These are phyloP conservation scores for Trametes cinnabarina DNA, from an alignment of 768 basidiomycete genomes.

Conservation along the genomic window DNA sequence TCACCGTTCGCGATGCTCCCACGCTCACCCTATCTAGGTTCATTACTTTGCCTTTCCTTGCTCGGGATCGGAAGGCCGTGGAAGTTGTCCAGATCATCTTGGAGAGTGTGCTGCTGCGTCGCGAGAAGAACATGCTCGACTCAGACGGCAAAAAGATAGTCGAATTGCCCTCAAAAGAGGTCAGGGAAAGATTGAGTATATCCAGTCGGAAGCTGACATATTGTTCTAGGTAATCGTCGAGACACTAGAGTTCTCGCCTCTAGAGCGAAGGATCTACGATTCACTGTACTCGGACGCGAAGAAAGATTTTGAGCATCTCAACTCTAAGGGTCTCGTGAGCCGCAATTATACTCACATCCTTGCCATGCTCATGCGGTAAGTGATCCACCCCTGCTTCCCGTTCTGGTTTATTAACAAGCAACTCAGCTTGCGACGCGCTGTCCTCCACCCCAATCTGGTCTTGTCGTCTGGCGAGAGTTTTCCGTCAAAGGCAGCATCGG, in stretches of 20 bases:
- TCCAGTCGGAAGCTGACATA: background rate
- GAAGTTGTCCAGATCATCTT: slow-evolving; percentile 95
- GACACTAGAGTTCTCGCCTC: slow-evolving; percentile 71
- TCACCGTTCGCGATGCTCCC: background rate
- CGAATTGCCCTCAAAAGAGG: slow-evolving; percentile 84
- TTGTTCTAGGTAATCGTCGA: slow-evolving; percentile 58
- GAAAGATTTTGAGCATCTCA: slow-evolving; percentile 73
- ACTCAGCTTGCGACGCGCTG: slow-evolving; percentile 80
- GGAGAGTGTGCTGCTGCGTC: slow-evolving; percentile 79
- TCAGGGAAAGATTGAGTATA: slow-evolving; percentile 23
- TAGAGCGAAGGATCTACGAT: slow-evolving; percentile 88
- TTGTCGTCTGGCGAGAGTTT: slow-evolving; percentile 48
- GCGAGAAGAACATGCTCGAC: slow-evolving; percentile 94
- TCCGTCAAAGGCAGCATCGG: slow-evolving; percentile 35
- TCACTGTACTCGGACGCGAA: slow-evolving; percentile 81
- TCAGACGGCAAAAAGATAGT: slow-evolving; percentile 84
- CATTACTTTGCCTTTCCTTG: slow-evolving; percentile 88
- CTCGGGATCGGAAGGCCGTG: slow-evolving; percentile 87
- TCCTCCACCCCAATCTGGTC: slow-evolving; percentile 87
- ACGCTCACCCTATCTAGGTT: slow-evolving; percentile 48
- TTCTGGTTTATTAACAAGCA: slow-evolving; percentile 5
- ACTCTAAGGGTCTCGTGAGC: slow-evolving; percentile 72
- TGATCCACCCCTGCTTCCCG: too few relatives aligned
- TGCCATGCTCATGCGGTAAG: slow-evolving; percentile 91
- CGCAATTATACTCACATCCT: slow-evolving; percentile 87